These are phyloP conservation scores for Silene vulgaris DNA, from an alignment of 179 eudicot genomes.

Conservation along the genomic window DNA sequence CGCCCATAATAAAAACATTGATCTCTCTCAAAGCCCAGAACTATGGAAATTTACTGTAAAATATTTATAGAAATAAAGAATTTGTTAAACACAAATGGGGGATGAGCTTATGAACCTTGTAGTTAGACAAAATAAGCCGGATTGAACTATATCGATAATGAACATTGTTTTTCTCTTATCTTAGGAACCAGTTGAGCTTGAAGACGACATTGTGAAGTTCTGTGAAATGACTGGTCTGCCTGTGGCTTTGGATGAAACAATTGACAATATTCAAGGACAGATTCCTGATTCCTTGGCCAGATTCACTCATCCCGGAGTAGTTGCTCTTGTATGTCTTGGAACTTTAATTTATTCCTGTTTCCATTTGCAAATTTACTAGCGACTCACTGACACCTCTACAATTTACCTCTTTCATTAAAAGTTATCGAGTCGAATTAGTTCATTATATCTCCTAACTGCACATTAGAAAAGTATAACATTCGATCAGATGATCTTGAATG, in stretches of 20 bases:
- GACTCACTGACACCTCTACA: conserved; percentile 2
- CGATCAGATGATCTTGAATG: neutral
- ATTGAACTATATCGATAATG: conserved; percentile 1
- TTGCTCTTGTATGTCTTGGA: conserved; percentile 66
- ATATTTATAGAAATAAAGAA: neutral
- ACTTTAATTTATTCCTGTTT: neutral
- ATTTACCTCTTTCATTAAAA: neutral
- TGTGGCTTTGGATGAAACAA: conserved; percentile 92
- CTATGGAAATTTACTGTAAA: neutral
- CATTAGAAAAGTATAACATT: neutral
- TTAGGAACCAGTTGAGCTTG: conserved; percentile 79
- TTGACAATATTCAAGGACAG: conserved; percentile 52
- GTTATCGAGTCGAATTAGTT: neutral
- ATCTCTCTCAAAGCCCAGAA: neutral
- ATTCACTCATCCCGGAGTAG: conserved; percentile 68
- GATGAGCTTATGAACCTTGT: neutral
- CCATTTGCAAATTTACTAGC: neutral
- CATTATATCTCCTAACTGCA: neutral
- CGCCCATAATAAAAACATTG: conserved; percentile 3
- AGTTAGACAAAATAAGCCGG: neutral
- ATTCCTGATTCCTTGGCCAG: conserved; percentile 49
- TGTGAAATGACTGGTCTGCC: conserved; percentile 82
- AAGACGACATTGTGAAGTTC: conserved; percentile 71
- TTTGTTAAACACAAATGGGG: conserved; percentile 1
- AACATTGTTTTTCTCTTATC: conserved; percentile 18